These are phyloP conservation scores for Tripterygium wilfordii DNA, from an alignment of 177 flowering plant genomes.

Conservation along the genomic window DNA sequence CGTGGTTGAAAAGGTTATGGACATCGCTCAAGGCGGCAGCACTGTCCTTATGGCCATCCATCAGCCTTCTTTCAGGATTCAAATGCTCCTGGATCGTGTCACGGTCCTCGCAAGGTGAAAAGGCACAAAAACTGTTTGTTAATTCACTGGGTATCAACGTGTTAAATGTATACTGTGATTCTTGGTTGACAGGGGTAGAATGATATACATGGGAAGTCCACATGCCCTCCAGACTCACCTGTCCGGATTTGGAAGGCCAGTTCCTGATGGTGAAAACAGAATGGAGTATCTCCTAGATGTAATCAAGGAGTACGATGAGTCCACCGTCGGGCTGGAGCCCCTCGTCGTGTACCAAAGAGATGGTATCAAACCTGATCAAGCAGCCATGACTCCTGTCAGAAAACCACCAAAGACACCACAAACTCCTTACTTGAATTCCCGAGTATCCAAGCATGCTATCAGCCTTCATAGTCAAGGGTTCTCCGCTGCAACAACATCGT, in stretches of 20 bases:
- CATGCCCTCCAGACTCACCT: constrained; percentile 44
- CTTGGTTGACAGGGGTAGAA: constrained; percentile 48
- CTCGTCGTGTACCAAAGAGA: constrained; percentile 55
- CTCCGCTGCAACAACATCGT: constrained; percentile 21
- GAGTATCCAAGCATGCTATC: constrained; percentile 22
- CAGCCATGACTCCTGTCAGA: constrained; percentile 44
- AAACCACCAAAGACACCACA: constrained; percentile 38
- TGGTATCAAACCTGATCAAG: constrained; percentile 58
- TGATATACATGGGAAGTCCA: constrained; percentile 59
- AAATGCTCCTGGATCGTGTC: constrained; percentile 67
- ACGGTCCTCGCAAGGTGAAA: constrained; percentile 59
- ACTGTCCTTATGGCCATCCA: constrained; percentile 85
- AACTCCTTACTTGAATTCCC: constrained; percentile 21
- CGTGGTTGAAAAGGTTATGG: constrained; percentile 73
- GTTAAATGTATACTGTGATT: too few relatives aligned
- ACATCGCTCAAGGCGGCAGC: constrained; percentile 65
- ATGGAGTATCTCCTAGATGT: constrained; percentile 70
- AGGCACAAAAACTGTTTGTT: too few relatives aligned
- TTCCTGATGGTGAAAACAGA: constrained; percentile 72
- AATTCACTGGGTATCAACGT: too few relatives aligned
- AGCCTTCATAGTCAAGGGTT: constrained; percentile 34
- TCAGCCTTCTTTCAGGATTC: constrained; percentile 76
- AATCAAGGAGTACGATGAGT: constrained; percentile 77
- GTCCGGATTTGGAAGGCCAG: constrained; percentile 61
- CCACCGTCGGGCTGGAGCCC: constrained; percentile 63